Evolutionary conservation across 2,329 filamentous ascomycete species (phyloP).

Genomic region (Trichoderma gracile): DNA sequence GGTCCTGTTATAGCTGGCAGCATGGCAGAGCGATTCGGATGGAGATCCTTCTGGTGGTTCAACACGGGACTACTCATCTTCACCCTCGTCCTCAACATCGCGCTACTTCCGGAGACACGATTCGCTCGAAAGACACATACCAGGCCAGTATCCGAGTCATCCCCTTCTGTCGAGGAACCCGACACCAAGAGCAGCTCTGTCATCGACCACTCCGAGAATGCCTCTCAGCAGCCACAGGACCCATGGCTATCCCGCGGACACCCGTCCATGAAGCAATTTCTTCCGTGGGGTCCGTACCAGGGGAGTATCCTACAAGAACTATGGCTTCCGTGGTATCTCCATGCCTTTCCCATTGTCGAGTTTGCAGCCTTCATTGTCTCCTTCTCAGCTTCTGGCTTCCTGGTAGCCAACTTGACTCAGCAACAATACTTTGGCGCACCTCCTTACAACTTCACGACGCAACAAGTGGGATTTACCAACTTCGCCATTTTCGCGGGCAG

Average conservation of each 20-base stretch:
- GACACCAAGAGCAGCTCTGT: neutral
- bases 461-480: slow-evolving; percentile 19
- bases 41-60: slow-evolving; percentile 20
- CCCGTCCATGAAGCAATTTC: slow-evolving; percentile 13
- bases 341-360: slow-evolving; percentile 19
- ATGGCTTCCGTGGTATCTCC: slow-evolving; percentile 22
- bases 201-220: slow-evolving; percentile 13
- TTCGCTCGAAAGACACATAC: neutral
- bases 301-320: slow-evolving; percentile 10
- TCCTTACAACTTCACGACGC: slow-evolving; percentile 9
- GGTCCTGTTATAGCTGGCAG: slow-evolving; percentile 17
- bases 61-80: slow-evolving; percentile 12
- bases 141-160: neutral
- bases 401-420: slow-evolving; percentile 12
- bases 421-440: slow-evolving; percentile 15
- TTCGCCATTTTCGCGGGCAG: slow-evolving; percentile 6
- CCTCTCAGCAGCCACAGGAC: neutral
- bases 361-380: slow-evolving; percentile 12
- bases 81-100: slow-evolving; percentile 10
- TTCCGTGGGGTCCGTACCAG: slow-evolving; percentile 7
- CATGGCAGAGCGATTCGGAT: slow-evolving; percentile 19
- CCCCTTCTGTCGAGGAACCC: neutral
- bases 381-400: slow-evolving; percentile 11
- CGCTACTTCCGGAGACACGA: slow-evolving; percentile 7
- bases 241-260: slow-evolving; percentile 10